These are phyloP conservation scores for Goniomonas avonlea DNA, from an alignment of 78 protist species.

Conservation along the genomic window DNA sequence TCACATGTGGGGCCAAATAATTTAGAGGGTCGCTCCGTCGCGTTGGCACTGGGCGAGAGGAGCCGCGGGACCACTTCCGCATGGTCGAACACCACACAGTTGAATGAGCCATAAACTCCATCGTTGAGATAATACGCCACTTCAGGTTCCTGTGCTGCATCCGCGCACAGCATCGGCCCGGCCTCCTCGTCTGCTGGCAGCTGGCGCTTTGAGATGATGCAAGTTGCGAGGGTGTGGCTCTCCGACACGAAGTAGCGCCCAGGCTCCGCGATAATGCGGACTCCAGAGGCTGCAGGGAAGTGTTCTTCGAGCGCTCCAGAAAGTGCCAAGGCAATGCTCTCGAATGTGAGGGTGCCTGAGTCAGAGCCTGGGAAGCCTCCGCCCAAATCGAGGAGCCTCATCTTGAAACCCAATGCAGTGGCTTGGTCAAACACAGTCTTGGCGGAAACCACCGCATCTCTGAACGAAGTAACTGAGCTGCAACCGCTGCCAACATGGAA, in stretches of 20 bases:
- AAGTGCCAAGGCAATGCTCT: constrained; percentile 51
- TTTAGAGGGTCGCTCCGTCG: constrained; percentile 34
- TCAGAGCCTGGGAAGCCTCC: constrained; percentile 93
- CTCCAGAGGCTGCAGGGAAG: constrained; percentile 56
- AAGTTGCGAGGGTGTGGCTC: constrained; percentile 62
- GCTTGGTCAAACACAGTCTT: constrained; percentile 18
- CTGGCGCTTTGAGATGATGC: constrained; percentile 56
- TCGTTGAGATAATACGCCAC: constrained; percentile 75
- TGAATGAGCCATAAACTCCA: constrained; percentile 89
- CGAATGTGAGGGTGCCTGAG: constrained; percentile 48
- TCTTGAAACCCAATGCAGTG: constrained; percentile 18
- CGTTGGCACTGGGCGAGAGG: background rate
- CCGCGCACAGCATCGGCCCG: constrained; percentile 2
- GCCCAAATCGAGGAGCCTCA: constrained; percentile 84
- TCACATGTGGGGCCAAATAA: constrained; percentile 97
- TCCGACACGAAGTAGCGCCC: constrained; percentile 81
- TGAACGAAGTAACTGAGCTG: background rate
- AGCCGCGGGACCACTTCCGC: constrained; percentile 38
- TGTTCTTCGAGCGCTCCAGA: constrained; percentile 52
- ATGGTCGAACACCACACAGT: constrained; percentile 83
- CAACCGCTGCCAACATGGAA: constrained; percentile 45
- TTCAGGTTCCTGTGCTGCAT: background rate
- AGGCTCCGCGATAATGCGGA: constrained; percentile 92
- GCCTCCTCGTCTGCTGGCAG: background rate
- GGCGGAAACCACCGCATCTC: constrained; percentile 28